A percentile compares a stretch with the other conserved stretches of the same genome.
phyloP scores from a whole-genome alignment of 2,329 filamentous ascomycete genomes.

The Trichoderma semiorbis region DNA sequence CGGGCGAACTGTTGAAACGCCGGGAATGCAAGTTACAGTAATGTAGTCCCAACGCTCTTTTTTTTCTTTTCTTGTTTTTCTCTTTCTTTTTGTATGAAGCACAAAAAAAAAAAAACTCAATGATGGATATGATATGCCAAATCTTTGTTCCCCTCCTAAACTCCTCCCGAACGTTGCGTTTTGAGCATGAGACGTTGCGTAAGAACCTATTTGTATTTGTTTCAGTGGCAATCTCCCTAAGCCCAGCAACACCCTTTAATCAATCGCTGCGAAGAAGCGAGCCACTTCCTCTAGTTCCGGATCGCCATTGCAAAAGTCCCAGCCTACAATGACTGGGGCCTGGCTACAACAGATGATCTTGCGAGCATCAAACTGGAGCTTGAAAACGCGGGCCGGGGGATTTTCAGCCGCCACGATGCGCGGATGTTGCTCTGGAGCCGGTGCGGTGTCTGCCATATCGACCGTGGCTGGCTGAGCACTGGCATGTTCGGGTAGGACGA shows the following conservation, averaged over 20 bases:
- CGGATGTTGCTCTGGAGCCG: slow-evolving; percentile 36
- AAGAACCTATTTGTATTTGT: neutral
- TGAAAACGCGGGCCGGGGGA: slow-evolving; percentile 72
- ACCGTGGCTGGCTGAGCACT: neutral
- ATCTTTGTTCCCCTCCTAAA: neutral
- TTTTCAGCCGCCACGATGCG: slow-evolving; percentile 46
- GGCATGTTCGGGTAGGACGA: neutral
- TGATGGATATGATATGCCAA: neutral
- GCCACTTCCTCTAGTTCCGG: slow-evolving; percentile 72
- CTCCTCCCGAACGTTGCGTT: neutral
- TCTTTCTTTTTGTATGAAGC: neutral
- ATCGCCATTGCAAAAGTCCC: slow-evolving; percentile 94
- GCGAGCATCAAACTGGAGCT: slow-evolving; percentile 90
- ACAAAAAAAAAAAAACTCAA: neutral
- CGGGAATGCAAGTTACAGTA: slow-evolving; percentile 1
- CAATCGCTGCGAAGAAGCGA: slow-evolving; percentile 70
- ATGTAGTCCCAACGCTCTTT: slow-evolving; percentile 2
- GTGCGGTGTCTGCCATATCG: slow-evolving; percentile 12
- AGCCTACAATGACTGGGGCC: slow-evolving; percentile 86
- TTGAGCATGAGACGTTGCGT: neutral
- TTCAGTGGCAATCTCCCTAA: neutral
- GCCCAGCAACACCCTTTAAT: slow-evolving; percentile 22
- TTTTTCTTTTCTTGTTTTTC: neutral
- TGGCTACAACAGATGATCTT: slow-evolving; percentile 94
- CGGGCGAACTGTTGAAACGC: neutral